phyloP scores from a whole-genome alignment of 2,329 filamentous ascomycete species.

The Helotiales sp. region DNA sequence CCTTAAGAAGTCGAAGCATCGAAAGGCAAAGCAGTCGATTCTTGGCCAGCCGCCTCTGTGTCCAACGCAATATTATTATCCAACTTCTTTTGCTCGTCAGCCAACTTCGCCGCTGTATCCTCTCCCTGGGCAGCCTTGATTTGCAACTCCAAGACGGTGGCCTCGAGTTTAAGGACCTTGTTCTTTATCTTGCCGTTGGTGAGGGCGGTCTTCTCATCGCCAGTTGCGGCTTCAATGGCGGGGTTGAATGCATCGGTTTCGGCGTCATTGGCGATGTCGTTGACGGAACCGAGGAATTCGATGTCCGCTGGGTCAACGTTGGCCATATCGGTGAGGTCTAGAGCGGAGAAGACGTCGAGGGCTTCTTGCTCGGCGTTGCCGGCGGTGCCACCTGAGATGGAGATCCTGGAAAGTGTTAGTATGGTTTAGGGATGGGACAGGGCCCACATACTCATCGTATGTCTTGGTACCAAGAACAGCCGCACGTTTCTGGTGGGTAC shows the following conservation, averaged over 20 bases:
- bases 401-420: slow-evolving; percentile 36
- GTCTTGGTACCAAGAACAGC: slow-evolving; percentile 9
- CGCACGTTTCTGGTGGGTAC: slow-evolving; percentile 6
- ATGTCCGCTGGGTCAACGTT: slow-evolving; percentile 16
- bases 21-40: slow-evolving; percentile 16
- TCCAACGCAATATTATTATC: slow-evolving; percentile 50
- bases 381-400: slow-evolving; percentile 50
- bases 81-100: slow-evolving; percentile 50
- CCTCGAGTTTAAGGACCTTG: slow-evolving; percentile 2
- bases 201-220: slow-evolving; percentile 40
- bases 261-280: slow-evolving; percentile 41
- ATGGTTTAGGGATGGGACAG: not conserved
- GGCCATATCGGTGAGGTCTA: slow-evolving; percentile 15
- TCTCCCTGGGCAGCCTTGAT: slow-evolving; percentile 51
- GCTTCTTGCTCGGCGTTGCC: slow-evolving; percentile 54
- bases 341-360: slow-evolving; percentile 14
- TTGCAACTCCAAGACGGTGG: slow-evolving; percentile 37
- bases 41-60: slow-evolving; percentile 35
- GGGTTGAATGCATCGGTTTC: slow-evolving; percentile 47
- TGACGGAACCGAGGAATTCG: slow-evolving; percentile 17
- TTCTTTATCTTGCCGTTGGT: slow-evolving; percentile 60
- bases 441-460: slow-evolving; percentile 7
- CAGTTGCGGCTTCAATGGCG: slow-evolving; percentile 46
- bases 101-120: slow-evolving; percentile 44
- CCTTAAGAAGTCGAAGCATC: slow-evolving; percentile 6